Percentiles rank a stretch among this genome's conserved stretches.
These are phyloP conservation scores for Flaveria linearis DNA, from an alignment of 129 eudicot genomes.

Conservation along the genomic window DNA sequence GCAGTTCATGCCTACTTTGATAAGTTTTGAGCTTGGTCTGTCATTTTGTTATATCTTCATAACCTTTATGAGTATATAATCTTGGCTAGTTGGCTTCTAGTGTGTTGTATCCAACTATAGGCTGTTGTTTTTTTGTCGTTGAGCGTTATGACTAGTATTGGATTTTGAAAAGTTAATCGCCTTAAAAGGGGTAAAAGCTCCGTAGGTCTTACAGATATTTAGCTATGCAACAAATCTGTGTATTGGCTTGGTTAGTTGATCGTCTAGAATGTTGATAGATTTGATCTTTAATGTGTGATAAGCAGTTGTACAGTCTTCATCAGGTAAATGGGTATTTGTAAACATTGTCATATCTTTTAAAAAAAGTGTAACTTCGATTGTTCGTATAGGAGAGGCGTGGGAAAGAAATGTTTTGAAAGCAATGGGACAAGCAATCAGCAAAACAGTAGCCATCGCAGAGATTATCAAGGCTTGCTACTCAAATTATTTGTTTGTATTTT, in stretches of 20 bases:
- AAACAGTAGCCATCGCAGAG: slow-evolving; percentile 89
- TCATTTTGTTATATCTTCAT: background rate
- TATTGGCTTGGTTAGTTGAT: background rate
- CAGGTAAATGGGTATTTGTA: background rate
- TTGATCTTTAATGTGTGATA: slow-evolving; percentile 11
- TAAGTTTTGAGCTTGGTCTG: background rate
- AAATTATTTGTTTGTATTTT: slow-evolving; percentile 14
- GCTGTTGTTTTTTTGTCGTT: background rate
- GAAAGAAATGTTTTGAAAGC: slow-evolving; percentile 83
- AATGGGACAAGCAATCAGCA: slow-evolving; percentile 97
- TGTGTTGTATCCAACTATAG: background rate
- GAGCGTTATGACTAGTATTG: background rate
- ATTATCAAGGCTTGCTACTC: slow-evolving; percentile 58
- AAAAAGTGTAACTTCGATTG: slow-evolving; percentile 12
- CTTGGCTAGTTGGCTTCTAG: background rate
- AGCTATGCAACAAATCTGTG: background rate
- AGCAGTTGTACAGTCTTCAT: background rate
- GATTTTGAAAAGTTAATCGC: background rate
- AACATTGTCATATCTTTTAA: background rate
- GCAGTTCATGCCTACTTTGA: background rate
- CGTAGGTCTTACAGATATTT: background rate
- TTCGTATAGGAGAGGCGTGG: slow-evolving; percentile 61
- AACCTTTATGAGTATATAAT: background rate
- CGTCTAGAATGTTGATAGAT: background rate
- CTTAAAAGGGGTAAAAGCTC: background rate